Evolutionary conservation across 2,329 filamentous ascomycete species (phyloP), one percentile per base, ranked within the genome.

Genomic region (Didymella glomerata): DNA sequence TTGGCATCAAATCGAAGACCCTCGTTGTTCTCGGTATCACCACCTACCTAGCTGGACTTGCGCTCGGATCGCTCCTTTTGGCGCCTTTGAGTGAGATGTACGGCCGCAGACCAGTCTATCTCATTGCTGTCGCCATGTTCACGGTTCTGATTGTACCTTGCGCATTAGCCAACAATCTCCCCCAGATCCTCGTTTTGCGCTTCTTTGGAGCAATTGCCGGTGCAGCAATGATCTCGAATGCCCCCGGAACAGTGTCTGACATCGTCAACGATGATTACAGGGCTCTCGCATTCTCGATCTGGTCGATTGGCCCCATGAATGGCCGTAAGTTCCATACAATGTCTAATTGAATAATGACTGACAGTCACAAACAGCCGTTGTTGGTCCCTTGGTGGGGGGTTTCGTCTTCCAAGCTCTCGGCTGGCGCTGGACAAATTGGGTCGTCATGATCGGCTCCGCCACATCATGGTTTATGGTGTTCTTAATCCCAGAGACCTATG

Each of bases 391-490:
- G 0, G 88, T 97, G 32, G 93, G 93, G 22, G 93, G 93, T 0
- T 96, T 96, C 66, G 86, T 90, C 1, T 91, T 81, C 65, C 83
- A 93, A 75, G 87, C 90, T 63, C 80, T 95, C 2, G 92, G 92
- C 11, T 97, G 93, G 93, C 81, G 93, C 28, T 97, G 92, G 92
- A 89, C 89, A 36, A 90, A 91, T 70, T 96, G 91, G 90, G 83
- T 76, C 0, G 69, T 74, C 9, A 72, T 73, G 69, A 93, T 96
- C 50, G 82, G 92, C 10, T 85, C 85, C 0, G 91, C 85, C 0
- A 81, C 84, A 0, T 86, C 86, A 0, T 84, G 88, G 56, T 61
- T 84, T 20, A 78, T 88, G 64, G 84, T 92, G 66, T 71, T 71
- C 36, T 25, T 64, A 68, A 81, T 82, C 45, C 90, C 89, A 68